These are phyloP conservation scores for Telopea speciosissima DNA, from an alignment of 177 flowering plant species.

Conservation along the genomic window DNA sequence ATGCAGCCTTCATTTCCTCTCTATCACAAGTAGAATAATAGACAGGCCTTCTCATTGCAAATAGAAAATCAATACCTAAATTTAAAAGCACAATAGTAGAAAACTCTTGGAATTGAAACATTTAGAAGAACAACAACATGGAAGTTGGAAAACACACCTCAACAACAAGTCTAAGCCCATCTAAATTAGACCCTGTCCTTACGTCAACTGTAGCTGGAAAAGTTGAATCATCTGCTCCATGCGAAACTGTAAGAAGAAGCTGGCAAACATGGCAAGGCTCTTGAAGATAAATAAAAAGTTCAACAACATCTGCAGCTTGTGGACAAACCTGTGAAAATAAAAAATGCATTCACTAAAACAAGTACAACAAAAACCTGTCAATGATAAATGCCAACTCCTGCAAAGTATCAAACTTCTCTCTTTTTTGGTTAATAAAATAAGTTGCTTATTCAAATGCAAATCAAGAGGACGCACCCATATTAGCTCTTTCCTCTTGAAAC, in stretches of 20 bases:
- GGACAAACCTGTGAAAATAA: conserved; percentile 27
- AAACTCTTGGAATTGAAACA: not conserved
- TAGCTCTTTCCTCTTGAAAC: conserved; percentile 71
- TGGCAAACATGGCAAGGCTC: conserved; percentile 99
- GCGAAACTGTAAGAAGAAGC: conserved; percentile 90
- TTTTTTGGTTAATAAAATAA: not conserved
- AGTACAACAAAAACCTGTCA: conserved; percentile 19
- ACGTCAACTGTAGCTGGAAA: conserved; percentile 88
- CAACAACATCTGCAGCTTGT: conserved; percentile 45
- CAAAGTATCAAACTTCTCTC: no score
- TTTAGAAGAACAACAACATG: conserved; percentile 4
- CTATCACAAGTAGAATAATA: not conserved
- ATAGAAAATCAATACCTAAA: conserved; percentile 1
- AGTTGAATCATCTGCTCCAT: conserved; percentile 93
- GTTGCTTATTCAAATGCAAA: conserved; percentile 1
- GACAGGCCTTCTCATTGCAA: not conserved
- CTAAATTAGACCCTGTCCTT: conserved; percentile 71
- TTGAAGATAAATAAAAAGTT: conserved; percentile 74
- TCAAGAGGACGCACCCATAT: conserved; percentile 54
- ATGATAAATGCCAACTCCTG: conserved; percentile 14
- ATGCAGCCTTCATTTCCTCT: not conserved
- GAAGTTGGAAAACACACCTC: conserved; percentile 56
- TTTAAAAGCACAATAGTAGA: not conserved
- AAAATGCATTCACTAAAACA: not conserved
- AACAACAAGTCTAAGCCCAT: conserved; percentile 79